These are phyloP conservation scores for Tausonia pullulans DNA, from an alignment of 1,284 basidiomycete genomes.

Conservation along the genomic window DNA sequence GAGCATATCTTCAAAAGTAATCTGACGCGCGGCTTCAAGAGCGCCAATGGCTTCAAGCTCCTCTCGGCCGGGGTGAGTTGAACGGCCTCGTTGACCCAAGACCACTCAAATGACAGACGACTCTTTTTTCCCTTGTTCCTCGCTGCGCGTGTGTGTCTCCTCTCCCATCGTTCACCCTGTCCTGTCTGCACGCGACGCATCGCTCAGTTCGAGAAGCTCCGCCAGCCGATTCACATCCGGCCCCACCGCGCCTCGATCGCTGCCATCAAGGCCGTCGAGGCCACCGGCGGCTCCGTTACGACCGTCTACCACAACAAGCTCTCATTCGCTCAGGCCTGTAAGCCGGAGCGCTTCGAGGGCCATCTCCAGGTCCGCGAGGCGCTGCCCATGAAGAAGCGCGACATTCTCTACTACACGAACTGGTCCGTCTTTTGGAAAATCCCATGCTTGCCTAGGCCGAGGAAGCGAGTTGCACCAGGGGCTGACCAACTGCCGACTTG, in stretches of 20 bases:
- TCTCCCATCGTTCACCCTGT: constrained; percentile 13
- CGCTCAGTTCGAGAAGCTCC: constrained; percentile 44
- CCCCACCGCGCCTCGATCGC: constrained; percentile 76
- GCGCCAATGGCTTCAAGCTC: constrained; percentile 69
- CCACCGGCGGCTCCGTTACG: constrained; percentile 67
- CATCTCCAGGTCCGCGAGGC: constrained; percentile 57
- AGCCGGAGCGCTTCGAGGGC: constrained; percentile 42
- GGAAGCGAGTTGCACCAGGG: too few relatives aligned
- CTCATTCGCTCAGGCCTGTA: constrained; percentile 67
- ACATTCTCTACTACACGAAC: constrained; percentile 42
- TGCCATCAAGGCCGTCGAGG: constrained; percentile 76
- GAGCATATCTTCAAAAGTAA: constrained; percentile 71
- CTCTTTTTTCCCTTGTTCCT: constrained; percentile 4
- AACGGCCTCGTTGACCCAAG: background rate
- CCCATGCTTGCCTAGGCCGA: background rate
- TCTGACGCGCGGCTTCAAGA: constrained; percentile 74
- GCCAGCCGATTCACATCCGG: constrained; percentile 64
- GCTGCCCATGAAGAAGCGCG: constrained; percentile 67
- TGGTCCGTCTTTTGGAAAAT: constrained; percentile 7
- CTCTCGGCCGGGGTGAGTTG: constrained; percentile 41
- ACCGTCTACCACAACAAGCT: constrained; percentile 89
- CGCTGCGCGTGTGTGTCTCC: constrained; percentile 14
- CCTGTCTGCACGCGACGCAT: background rate
- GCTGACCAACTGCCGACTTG: background rate
- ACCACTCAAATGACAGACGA: constrained; percentile 1